phyloP scores from a whole-genome alignment of 179 eudicot genomes.

The Silene coronaria region DNA sequence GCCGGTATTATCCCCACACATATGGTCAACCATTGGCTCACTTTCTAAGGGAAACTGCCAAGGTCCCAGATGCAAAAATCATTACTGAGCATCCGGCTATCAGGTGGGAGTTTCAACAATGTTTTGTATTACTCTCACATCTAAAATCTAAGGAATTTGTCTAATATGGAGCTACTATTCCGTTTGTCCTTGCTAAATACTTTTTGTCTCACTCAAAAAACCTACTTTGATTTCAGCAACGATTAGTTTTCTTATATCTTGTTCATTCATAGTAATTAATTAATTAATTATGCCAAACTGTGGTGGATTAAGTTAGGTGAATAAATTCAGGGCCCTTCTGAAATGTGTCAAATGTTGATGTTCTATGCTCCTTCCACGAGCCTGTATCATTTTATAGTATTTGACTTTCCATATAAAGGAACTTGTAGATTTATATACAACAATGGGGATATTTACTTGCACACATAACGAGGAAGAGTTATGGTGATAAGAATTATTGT shows the following conservation, averaged over 20 bases:
- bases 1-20: constrained; percentile 72
- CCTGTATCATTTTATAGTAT: background rate
- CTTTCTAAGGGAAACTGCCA: constrained; percentile 80
- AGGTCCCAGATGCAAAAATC: constrained; percentile 85
- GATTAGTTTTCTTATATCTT: background rate
- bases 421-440: background rate
- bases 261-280: background rate
- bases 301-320: background rate
- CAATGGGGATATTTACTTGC: background rate
- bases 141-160: background rate
- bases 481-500: background rate
- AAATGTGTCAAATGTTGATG: background rate
- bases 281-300: background rate
- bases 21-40: constrained; percentile 92
- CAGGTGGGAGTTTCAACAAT: constrained; percentile 37
- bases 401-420: background rate
- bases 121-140: background rate
- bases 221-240: background rate
- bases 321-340: background rate
- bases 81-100: constrained; percentile 77
- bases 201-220: background rate
- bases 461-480: background rate
- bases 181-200: background rate
- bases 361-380: background rate
- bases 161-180: background rate